Base-by-base conservation (phyloP, 2,329 filamentous ascomycete genomes). In the Colletotrichum brevisporum region DNA sequence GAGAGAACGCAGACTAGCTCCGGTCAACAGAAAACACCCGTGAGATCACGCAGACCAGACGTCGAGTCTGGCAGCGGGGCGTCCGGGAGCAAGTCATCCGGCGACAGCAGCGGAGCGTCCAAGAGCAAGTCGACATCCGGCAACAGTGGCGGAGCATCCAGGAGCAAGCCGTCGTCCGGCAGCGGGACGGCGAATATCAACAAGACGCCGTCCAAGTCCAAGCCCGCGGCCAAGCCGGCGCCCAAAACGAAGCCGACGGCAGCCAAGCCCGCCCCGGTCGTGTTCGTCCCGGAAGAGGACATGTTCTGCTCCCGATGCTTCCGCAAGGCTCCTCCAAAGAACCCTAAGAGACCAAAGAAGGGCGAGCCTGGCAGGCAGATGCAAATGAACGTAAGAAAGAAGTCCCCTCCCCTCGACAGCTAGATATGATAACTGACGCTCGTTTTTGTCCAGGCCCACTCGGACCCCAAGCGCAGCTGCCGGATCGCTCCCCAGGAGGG, bases 231-330 rank as follows among this genome's bases (percentile, higher is more conserved):
- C 18, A 59, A 47, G 54, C 2, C 54, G n/a, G 55, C 21, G 24
- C 8, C 27, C 47, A 50, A 24, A 21, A 10, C 41, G 10, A 24
- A 24, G 31, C 31, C 39, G 41, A 74, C 18, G 72, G n/a, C 47
- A 26, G 47, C 31, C 47, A 50, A 24, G 8, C 18, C 47, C n/a
- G 21, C 47, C 18, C 47, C n/a, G 18, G n/a, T 72, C 0, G 9
- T 66, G 3, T 80, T 77, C 51, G 72, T 73, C 8, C 77, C 76
- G 0, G 64, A 70, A 1, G 74, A 74, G 1, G 73, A 75, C 16
- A 75, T 76, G 72, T 78, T 78, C 71, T 80, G 78, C 61, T 80
- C 78, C 24, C 65, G 58, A 59, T 73, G 65, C 65, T 73, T 58
- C 58, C 67, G 69, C 12, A 70, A 69, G 27, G 62, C 45, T 10